Evolutionary conservation across 148 eudicot genomes (phyloP), one percentile per base, ranked within the genome.

Genomic region (Fagopyrum esculentum): DNA sequence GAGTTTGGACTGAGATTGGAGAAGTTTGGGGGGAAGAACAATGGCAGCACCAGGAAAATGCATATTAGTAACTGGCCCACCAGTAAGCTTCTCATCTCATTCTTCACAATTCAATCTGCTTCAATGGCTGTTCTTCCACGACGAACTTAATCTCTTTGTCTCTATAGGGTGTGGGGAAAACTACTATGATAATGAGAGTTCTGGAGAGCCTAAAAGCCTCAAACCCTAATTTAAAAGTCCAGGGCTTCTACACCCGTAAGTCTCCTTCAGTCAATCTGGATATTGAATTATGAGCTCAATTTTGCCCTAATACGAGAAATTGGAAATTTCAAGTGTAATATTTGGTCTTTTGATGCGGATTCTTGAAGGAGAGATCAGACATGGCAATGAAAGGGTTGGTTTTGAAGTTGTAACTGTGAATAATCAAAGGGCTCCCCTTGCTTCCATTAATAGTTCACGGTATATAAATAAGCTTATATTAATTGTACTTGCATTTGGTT

Each of bases 211-310:
- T 93, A 63, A 87, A 70, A 85, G 64, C 71, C 75, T 85, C 86
- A 50, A 80, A 89, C 79, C 98, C 98, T 50, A 81, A 76, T 73
- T 81, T 93, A n/a, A 93, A 87, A 30, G 73, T 89, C 68, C 97
- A 88, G 74, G 98, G 98, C n/a, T 91, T 93, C 78, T 93, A 85
- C 81, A 93, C 98, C 71, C 90, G 97, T 93, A 80, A 45, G 86
- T 70, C 52, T 47, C 2, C 29, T 44, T 9, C 5, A 45, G 6
- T 47, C 29, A 4, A 9, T 54, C 9, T 47, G 43, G 60, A 1
- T 9, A 26, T 73, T 40, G 9, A 12, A 26, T 73, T 30, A 9
- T 63, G 45, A 11, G 2, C 44, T 63, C 44, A 63, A 9, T 64
- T 35, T 64, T 64, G 69, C 45, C 69, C 69, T 35, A 64, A 66